Base-by-base conservation (phyloP, 1,284 basidiomycete genomes). In the Trichosporon sp. region DNA sequence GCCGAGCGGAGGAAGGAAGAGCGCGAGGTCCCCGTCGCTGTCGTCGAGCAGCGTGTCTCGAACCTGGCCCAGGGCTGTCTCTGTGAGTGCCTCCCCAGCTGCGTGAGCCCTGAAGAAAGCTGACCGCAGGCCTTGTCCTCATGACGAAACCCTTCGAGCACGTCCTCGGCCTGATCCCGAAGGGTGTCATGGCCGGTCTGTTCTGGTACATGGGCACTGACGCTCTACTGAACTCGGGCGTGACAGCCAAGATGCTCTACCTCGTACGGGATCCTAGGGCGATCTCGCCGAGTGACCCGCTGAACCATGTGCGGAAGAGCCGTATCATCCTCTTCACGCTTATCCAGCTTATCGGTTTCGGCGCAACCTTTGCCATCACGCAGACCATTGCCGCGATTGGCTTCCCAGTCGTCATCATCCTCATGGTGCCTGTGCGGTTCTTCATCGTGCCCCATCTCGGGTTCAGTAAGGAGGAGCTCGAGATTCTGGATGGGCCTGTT, bases 361-460 rank as follows among this genome's bases (percentile, higher is more conserved):
- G 91, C 0, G 90, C 91, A 5, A 96, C 94, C 0, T 94, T 97
- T 80, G 92, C 92, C 0, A 91, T 98, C 76, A 94, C 93, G 0
- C 94, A 97, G 81, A 98, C 94, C 0, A 91, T 93, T 68, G 93
- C 91, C 67, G 92, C 92, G 0, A 94, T 97, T 70, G 94, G 92
- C 0, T 98, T 98, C 81, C 94, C 95, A 0, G 87, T 97, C 54
- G 89, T 97, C 74, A 97, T 98, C 78, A 89, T 93, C 78, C 83
- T 93, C 19, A 87, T 98, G 19, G 88, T 98, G n/a, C 96, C 96
- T 0, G 76, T 96, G 5, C 87, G 96, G 63, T 88, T 89, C 56
- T 87, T 87, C 71, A 74, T 94, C 14, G 87, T 98, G 2, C 94
- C 96, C 1, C 86, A 85, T 21, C 84, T 94, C 40, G 89, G 91